Conservation (phyloP, 495 filamentous ascomycete species). For the Niebla homalea region DNA sequence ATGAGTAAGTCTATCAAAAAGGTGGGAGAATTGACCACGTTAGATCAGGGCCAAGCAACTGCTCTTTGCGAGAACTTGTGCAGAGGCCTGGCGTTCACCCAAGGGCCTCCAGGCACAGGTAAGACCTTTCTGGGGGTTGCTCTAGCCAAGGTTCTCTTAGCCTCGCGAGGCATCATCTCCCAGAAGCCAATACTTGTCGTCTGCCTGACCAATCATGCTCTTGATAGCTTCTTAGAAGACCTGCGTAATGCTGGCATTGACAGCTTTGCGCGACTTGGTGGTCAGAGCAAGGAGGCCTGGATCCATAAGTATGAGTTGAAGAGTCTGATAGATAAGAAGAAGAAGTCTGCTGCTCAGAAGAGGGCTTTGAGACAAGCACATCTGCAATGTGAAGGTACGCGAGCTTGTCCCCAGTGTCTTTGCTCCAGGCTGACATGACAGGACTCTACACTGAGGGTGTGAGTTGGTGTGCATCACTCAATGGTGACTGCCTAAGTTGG, state of each 20-base stretch:
- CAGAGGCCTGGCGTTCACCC: conserved; percentile 45
- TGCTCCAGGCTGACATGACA: background rate
- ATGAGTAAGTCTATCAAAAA: conserved; percentile 6
- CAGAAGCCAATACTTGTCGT: conserved; percentile 48
- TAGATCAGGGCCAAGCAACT: conserved; percentile 43
- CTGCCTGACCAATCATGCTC: conserved; percentile 56
- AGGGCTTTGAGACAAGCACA: background rate
- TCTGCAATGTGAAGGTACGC: conserved; percentile 6
- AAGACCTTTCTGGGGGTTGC: conserved; percentile 34
- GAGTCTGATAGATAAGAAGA: conserved; percentile 9
- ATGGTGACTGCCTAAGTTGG: conserved; percentile 12
- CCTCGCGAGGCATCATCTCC: conserved; percentile 30
- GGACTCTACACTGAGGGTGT: conserved; percentile 11
- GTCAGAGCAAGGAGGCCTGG: conserved; percentile 36
- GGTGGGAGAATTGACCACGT: conserved; percentile 25
- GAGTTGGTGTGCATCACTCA: conserved; percentile 15
- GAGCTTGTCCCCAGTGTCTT: background rate
- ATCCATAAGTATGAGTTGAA: conserved; percentile 11
- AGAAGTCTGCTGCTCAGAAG: conserved; percentile 5
- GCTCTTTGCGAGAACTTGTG: conserved; percentile 43
- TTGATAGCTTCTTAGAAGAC: conserved; percentile 51
- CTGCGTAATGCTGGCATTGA: conserved; percentile 36
- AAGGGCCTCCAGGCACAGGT: conserved; percentile 67
- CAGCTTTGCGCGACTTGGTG: conserved; percentile 51
- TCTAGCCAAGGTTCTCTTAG: conserved; percentile 43